Percentiles rank a stretch among this genome's conserved stretches.
Conservation (phyloP, 2,329 filamentous ascomycete species). For the Hymenotorrendiella dingleyae region DNA sequence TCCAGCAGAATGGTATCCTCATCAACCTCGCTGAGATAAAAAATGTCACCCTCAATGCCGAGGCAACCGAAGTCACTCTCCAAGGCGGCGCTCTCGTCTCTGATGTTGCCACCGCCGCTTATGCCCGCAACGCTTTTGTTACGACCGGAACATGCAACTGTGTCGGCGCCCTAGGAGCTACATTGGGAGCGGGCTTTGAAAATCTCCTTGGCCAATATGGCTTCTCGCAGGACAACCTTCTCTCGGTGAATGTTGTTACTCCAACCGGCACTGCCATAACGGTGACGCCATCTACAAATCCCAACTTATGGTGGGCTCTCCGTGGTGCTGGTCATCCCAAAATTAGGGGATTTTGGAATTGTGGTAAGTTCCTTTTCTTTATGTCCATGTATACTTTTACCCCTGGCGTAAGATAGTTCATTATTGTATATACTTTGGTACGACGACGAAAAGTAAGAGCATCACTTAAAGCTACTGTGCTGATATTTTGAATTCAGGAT, state of each 20-base stretch:
- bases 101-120: neutral
- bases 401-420: too few species aligned
- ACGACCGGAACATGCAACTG: slow-evolving; percentile 1
- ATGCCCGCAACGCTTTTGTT: neutral
- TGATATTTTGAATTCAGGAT: too few species aligned
- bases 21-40: slow-evolving; percentile 1
- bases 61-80: neutral
- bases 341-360: slow-evolving; percentile 5
- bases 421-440: too few species aligned
- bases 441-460: too few species aligned
- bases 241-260: neutral
- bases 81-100: neutral
- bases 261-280: neutral
- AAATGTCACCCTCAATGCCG: neutral
- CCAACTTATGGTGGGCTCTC: neutral
- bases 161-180: neutral
- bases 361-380: too few species aligned
- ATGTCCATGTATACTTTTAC: too few species aligned
- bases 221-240: neutral
- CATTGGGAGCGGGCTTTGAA: neutral
- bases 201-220: neutral
- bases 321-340: neutral
- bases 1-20: neutral
- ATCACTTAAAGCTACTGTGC: too few species aligned
- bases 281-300: neutral